phyloP scores from a whole-genome alignment of 2,329 filamentous ascomycete species.

The Simplicillium aogashimaense region DNA sequence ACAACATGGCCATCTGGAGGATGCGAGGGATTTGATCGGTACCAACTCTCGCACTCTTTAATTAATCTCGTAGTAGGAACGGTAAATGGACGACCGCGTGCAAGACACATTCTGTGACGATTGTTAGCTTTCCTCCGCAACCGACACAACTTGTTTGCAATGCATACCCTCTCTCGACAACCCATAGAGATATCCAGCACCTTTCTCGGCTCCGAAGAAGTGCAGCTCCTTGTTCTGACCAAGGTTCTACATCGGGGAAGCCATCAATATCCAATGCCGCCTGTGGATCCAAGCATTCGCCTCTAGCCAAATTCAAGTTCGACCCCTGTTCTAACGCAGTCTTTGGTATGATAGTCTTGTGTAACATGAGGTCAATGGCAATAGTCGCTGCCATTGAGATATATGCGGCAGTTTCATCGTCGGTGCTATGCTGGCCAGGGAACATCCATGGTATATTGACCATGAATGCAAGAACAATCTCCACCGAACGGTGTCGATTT shows the following conservation, averaged over 20 bases:
- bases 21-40: constrained; percentile 52
- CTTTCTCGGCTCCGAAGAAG: constrained; percentile 56
- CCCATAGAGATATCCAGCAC: constrained; percentile 63
- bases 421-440: constrained; percentile 55
- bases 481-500: constrained; percentile 56
- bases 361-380: constrained; percentile 57
- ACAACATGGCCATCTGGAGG: constrained; percentile 60
- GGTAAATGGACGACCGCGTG: constrained; percentile 58
- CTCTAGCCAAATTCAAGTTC: constrained; percentile 42
- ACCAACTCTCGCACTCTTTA: constrained; percentile 60
- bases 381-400: constrained; percentile 61
- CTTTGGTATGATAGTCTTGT: constrained; percentile 56
- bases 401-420: constrained; percentile 64
- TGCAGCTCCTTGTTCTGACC: constrained; percentile 49
- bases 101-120: constrained; percentile 48
- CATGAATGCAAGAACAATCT: constrained; percentile 68
- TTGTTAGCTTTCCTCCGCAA: not conserved
- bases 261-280: constrained; percentile 59
- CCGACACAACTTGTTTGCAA: constrained; percentile 8
- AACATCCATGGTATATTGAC: constrained; percentile 70
- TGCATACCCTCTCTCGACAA: constrained; percentile 55
- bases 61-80: constrained; percentile 57
- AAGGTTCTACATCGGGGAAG: constrained; percentile 51
- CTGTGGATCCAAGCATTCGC: constrained; percentile 59
- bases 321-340: constrained; percentile 32